A percentile compares a stretch with the other conserved stretches of the same genome.
These are phyloP conservation scores for Tricholoma hemisulphureum DNA, from an alignment of 768 basidiomycete genomes.

Conservation along the genomic window DNA sequence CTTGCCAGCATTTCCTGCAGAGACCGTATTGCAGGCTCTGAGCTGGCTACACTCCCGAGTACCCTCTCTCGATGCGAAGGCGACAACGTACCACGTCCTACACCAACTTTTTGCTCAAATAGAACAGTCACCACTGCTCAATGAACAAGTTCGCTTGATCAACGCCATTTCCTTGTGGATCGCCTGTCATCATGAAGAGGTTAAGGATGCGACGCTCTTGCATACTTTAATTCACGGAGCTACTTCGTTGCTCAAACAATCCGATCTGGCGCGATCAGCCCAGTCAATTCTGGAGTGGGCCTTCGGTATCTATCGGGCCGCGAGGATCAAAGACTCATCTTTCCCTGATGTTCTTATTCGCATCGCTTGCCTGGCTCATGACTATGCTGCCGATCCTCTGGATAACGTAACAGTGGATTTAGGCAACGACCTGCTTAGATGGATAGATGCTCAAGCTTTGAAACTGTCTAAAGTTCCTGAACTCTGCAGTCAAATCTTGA, in stretches of 20 bases:
- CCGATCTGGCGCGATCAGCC: slow-evolving; percentile 63
- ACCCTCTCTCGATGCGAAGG: slow-evolving; percentile 42
- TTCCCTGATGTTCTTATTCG: slow-evolving; percentile 69
- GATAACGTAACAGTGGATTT: slow-evolving; percentile 30
- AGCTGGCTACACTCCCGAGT: slow-evolving; percentile 54
- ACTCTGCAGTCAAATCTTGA: slow-evolving; percentile 43
- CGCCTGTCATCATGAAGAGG: slow-evolving; percentile 53
- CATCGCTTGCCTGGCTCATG: slow-evolving; percentile 60
- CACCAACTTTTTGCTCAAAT: slow-evolving; percentile 70
- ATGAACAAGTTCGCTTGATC: slow-evolving; percentile 77
- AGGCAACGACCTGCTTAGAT: slow-evolving; percentile 51
- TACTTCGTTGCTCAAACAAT: slow-evolving; percentile 60
- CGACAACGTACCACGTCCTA: slow-evolving; percentile 75
- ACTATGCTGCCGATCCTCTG: slow-evolving; percentile 40
- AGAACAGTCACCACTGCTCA: slow-evolving; percentile 67
- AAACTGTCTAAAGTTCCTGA: slow-evolving; percentile 38
- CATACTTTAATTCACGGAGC: slow-evolving; percentile 68
- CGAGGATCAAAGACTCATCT: slow-evolving; percentile 43
- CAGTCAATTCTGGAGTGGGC: slow-evolving; percentile 82
- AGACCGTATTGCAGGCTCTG: slow-evolving; percentile 52
- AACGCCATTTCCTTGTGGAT: slow-evolving; percentile 76
- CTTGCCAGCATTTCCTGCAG: slow-evolving; percentile 54
- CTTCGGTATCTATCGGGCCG: slow-evolving; percentile 49
- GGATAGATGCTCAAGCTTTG: slow-evolving; percentile 60
- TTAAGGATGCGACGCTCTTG: slow-evolving; percentile 59